phyloP scores from a whole-genome alignment of 2,329 filamentous ascomycete species.

The Alternaria arborescens region DNA sequence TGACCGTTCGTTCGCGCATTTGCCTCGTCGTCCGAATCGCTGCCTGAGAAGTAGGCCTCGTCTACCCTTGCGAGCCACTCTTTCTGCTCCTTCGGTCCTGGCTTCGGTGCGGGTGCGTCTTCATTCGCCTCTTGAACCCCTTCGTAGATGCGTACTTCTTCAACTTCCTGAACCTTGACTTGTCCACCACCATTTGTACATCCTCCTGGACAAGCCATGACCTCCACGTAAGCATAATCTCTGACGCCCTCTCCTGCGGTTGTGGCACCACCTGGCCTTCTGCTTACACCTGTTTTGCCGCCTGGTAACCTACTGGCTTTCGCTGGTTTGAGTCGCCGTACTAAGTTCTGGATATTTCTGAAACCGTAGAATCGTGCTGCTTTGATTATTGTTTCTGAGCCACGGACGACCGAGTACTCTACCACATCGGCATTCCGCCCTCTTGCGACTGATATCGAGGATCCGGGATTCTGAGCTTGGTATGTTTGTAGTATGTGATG shows the following conservation, averaged over 20 bases:
- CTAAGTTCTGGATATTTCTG: constrained; percentile 96
- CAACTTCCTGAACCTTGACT: constrained; percentile 85
- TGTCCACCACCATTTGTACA: constrained; percentile 98
- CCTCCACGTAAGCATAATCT: constrained; percentile 94
- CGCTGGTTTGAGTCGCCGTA: constrained; percentile 86
- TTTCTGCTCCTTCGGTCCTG: constrained; percentile 81
- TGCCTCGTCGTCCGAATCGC: constrained; percentile 52
- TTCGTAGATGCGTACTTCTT: constrained; percentile 49
- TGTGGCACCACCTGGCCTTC: constrained; percentile 76
- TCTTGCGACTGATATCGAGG: constrained; percentile 72
- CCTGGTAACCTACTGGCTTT: constrained; percentile 66
- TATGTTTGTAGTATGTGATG: constrained; percentile 82
- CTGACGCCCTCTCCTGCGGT: constrained; percentile 65
- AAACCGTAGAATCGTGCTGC: constrained; percentile 92
- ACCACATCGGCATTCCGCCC: constrained; percentile 92
- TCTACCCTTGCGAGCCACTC: constrained; percentile 62
- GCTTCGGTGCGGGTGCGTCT: constrained; percentile 57
- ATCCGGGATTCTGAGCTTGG: constrained; percentile 74
- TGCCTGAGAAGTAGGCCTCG: constrained; percentile 87
- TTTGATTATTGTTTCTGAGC: constrained; percentile 47
- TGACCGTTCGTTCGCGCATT: constrained; percentile 20
- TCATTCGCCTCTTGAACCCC: constrained; percentile 35
- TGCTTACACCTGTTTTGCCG: constrained; percentile 40
- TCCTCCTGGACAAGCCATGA: constrained; percentile 99
- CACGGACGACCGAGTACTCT: constrained; percentile 76